Percentiles rank a stretch among this genome's conserved stretches.
Evolutionary conservation across 129 eudicot genomes (phyloP).

Genomic region (Daucus carota): DH1_v3.0 NC_030384.2:50496501-50497000

Average conservation of each 20-base stretch:
- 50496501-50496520: neutral
- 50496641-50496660: neutral
- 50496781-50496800: no score
- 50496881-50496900: no score
- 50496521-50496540: neutral
- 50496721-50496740: neutral
- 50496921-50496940: neutral
- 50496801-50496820: no score
- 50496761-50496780: neutral
- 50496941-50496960: neutral
- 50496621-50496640: neutral
- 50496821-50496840: no score
- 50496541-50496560: neutral
- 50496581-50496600: neutral
- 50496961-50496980: neutral
- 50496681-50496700: neutral
- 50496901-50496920: neutral
- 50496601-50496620: neutral
- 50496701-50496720: neutral
- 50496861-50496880: no score
- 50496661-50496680: neutral
- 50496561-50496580: neutral
- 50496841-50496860: no score
- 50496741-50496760: neutral
- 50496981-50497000: neutral